phyloP scores from a whole-genome alignment of 2,329 filamentous ascomycete species.

The Diaporthe destruens region DNA sequence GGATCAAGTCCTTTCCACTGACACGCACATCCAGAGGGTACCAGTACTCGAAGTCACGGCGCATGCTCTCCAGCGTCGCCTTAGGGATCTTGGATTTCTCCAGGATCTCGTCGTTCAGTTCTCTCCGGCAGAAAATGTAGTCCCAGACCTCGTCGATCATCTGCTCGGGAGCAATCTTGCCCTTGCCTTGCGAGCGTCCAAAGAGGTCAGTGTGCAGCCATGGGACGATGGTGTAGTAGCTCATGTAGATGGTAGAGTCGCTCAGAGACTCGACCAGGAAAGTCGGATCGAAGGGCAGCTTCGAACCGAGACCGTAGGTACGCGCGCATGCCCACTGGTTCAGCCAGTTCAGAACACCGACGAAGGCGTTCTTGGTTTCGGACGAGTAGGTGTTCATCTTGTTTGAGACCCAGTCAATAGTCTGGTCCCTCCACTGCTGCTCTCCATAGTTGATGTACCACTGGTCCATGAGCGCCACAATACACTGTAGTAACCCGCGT shows the following conservation, averaged over 20 bases:
- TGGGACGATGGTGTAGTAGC: slow-evolving; percentile 77
- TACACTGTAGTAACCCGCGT: slow-evolving; percentile 64
- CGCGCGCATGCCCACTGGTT: slow-evolving; percentile 96
- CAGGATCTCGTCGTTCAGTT: slow-evolving; percentile 75
- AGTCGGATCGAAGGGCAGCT: slow-evolving; percentile 91
- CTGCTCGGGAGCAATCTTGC: slow-evolving; percentile 82
- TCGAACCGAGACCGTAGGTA: slow-evolving; percentile 91
- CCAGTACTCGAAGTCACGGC: slow-evolving; percentile 95
- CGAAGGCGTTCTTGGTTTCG: slow-evolving; percentile 84
- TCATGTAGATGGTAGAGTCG: slow-evolving; percentile 94
- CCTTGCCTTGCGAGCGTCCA: slow-evolving; percentile 77
- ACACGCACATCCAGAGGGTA: slow-evolving; percentile 92
- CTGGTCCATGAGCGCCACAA: slow-evolving; percentile 92
- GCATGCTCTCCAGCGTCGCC: slow-evolving; percentile 81
- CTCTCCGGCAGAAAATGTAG: slow-evolving; percentile 86
- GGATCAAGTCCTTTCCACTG: slow-evolving; percentile 92
- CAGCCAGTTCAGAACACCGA: slow-evolving; percentile 90
- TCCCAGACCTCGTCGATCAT: slow-evolving; percentile 98
- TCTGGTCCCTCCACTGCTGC: slow-evolving; percentile 84
- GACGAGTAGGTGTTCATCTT: slow-evolving; percentile 83
- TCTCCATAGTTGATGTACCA: slow-evolving; percentile 99
- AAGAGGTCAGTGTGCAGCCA: slow-evolving; percentile 87
- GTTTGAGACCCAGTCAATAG: slow-evolving; percentile 78
- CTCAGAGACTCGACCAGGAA: slow-evolving; percentile 94
- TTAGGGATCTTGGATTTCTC: slow-evolving; percentile 77